Evolutionary conservation across 768 basidiomycete genomes (phyloP).

Genomic region (Lyophyllum atratum): DNA sequence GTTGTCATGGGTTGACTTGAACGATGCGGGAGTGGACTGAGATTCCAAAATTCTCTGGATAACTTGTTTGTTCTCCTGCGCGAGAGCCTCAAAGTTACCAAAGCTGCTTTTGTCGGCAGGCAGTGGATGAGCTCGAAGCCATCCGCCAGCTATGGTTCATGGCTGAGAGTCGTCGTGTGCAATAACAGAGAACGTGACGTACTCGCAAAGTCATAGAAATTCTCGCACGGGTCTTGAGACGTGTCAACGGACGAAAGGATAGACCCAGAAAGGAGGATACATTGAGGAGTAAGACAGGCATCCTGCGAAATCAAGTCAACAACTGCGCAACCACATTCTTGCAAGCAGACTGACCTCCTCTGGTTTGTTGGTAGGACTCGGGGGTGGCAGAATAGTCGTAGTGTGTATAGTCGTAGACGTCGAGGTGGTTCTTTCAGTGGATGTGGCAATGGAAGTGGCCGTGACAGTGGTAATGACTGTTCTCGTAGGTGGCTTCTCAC

Average conservation of each 20-base stretch:
- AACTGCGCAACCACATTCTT: background rate
- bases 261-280: conserved; percentile 80
- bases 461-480: conserved; percentile 31
- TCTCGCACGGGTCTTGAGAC: conserved; percentile 89
- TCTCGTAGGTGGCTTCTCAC: conserved; percentile 24
- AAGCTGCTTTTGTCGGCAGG: conserved; percentile 82
- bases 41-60: conserved; percentile 72
- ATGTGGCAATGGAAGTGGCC: conserved; percentile 37
- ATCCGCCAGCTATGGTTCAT: conserved; percentile 71
- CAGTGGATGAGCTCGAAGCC: conserved; percentile 80
- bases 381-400: conserved; percentile 46
- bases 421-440: conserved; percentile 23
- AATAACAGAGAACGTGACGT: conserved; percentile 33
- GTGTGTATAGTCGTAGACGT: conserved; percentile 36
- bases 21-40: conserved; percentile 33
- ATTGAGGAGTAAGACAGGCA: conserved; percentile 74
- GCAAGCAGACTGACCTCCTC: conserved; percentile 41
- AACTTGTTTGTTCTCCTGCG: conserved; percentile 76
- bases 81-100: conserved; percentile 72
- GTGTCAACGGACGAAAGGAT: conserved; percentile 82
- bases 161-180: background rate
- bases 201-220: conserved; percentile 95
- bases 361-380: conserved; percentile 54
- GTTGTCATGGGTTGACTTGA: conserved; percentile 45
- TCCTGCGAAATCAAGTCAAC: conserved; percentile 39